These are phyloP conservation scores for Clarireedia sp. DNA, from an alignment of 2,329 filamentous ascomycete species.

Conservation along the genomic window DNA sequence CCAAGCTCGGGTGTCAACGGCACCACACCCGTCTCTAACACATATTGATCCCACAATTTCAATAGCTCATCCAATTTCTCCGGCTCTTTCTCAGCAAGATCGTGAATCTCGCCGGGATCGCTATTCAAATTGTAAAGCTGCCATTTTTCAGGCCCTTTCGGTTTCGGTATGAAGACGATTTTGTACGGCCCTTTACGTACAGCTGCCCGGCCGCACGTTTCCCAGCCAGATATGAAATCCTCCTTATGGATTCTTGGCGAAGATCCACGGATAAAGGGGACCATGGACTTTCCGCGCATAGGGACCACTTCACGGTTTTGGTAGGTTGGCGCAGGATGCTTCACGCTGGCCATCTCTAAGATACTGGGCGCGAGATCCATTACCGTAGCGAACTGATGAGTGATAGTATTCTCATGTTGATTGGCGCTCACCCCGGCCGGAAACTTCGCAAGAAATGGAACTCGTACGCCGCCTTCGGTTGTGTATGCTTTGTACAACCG, in stretches of 20 bases:
- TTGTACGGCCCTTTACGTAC: slow-evolving; percentile 50
- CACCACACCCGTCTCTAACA: slow-evolving; percentile 51
- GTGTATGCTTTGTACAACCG: slow-evolving; percentile 30
- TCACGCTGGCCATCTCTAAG: slow-evolving; percentile 29
- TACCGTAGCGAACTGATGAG: slow-evolving; percentile 28
- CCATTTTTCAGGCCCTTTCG: slow-evolving; percentile 47
- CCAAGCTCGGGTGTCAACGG: slow-evolving; percentile 51
- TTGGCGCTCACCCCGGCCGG: slow-evolving; percentile 11
- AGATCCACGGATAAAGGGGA: slow-evolving; percentile 33
- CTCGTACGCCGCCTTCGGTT: slow-evolving; percentile 34
- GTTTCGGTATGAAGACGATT: slow-evolving; percentile 48
- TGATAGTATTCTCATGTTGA: neutral
- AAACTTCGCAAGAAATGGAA: slow-evolving; percentile 32
- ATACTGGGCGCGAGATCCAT: slow-evolving; percentile 34
- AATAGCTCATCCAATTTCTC: slow-evolving; percentile 41
- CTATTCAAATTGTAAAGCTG: slow-evolving; percentile 46
- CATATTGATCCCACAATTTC: slow-evolving; percentile 49
- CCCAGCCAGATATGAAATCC: slow-evolving; percentile 48
- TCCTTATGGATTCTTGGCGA: slow-evolving; percentile 38
- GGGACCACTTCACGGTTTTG: slow-evolving; percentile 27
- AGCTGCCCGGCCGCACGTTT: slow-evolving; percentile 42
- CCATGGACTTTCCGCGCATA: slow-evolving; percentile 34
- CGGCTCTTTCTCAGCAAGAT: slow-evolving; percentile 34
- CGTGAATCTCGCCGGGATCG: slow-evolving; percentile 44
- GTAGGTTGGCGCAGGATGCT: slow-evolving; percentile 27